Percentiles rank a stretch among this genome's conserved stretches.
Conservation (phyloP, 2,329 filamentous ascomycete genomes). For the Didymella pomorum region DNA sequence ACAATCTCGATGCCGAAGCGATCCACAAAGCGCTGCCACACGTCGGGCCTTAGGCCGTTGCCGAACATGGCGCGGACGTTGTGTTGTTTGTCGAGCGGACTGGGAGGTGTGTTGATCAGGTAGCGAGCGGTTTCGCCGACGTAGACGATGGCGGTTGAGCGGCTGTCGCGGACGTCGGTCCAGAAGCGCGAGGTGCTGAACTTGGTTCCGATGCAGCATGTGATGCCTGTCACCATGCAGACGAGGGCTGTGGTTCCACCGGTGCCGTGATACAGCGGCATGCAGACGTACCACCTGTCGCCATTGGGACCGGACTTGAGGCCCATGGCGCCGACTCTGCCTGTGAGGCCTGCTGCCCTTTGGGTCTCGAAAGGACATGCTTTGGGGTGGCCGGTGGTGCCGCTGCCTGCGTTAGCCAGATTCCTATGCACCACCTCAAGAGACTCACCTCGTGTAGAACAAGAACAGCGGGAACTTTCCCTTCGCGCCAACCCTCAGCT, state of each 20-base stretch:
- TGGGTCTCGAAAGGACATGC: constrained; percentile 68
- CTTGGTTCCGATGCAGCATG: constrained; percentile 69
- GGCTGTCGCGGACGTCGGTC: constrained; percentile 72
- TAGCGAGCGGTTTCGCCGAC: constrained; percentile 81
- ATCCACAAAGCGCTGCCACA: constrained; percentile 71
- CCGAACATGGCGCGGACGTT: constrained; percentile 67
- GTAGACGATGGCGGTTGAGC: constrained; percentile 76
- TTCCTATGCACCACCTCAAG: background rate
- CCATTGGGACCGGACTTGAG: constrained; percentile 51
- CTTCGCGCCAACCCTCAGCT: constrained; percentile 61
- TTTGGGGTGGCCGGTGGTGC: constrained; percentile 79
- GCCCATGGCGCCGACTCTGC: constrained; percentile 47
- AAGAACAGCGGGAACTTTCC: constrained; percentile 66
- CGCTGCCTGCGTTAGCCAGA: constrained; percentile 54
- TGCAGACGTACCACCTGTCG: constrained; percentile 77
- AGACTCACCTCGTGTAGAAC: constrained; percentile 70
- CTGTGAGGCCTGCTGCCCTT: constrained; percentile 53
- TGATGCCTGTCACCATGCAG: constrained; percentile 64
- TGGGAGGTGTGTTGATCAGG: constrained; percentile 71
- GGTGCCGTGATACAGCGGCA: constrained; percentile 81
- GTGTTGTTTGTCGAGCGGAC: constrained; percentile 68
- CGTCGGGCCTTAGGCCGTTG: constrained; percentile 73
- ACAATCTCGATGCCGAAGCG: constrained; percentile 70
- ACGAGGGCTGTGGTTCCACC: constrained; percentile 67
- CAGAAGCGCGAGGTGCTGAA: constrained; percentile 77